phyloP scores from a whole-genome alignment of 2,329 filamentous ascomycete genomes.

The Huntiella decipiens region DNA sequence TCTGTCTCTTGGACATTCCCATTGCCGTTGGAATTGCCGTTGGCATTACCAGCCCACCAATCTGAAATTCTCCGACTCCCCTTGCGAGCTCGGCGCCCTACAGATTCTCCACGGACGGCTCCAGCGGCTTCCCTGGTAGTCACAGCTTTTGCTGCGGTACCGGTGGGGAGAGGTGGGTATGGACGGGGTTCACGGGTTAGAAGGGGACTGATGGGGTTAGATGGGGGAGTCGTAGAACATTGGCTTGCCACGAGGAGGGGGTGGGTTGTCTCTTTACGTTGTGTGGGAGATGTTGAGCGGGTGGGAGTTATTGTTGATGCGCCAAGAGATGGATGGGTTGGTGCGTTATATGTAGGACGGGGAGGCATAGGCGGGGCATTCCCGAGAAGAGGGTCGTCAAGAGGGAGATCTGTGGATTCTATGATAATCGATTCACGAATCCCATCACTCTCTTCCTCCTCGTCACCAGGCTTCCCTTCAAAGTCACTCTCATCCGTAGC shows the following conservation, averaged over 20 bases:
- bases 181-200: not conserved
- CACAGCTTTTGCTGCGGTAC: not conserved
- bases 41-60: not conserved
- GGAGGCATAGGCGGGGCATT: not conserved
- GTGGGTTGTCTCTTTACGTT: not conserved
- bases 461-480: not conserved
- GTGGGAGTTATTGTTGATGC: not conserved
- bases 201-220: conserved; percentile 1
- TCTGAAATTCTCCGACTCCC: not conserved
- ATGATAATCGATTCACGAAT: no score
- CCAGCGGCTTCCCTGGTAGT: not conserved
- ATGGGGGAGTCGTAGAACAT: not conserved
- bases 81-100: no score
- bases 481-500: conserved; percentile 10
- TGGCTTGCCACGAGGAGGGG: not conserved
- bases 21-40: no score
- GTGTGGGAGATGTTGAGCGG: not conserved
- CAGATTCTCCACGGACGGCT: not conserved
- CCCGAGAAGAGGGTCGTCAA: no score
- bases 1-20: no score
- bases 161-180: not conserved
- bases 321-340: conserved; percentile 1
- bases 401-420: no score
- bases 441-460: not conserved
- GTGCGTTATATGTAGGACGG: conserved; percentile 1